Conservation (phyloP, 768 basidiomycete genomes). For the Lactifluus piperatus region DNA sequence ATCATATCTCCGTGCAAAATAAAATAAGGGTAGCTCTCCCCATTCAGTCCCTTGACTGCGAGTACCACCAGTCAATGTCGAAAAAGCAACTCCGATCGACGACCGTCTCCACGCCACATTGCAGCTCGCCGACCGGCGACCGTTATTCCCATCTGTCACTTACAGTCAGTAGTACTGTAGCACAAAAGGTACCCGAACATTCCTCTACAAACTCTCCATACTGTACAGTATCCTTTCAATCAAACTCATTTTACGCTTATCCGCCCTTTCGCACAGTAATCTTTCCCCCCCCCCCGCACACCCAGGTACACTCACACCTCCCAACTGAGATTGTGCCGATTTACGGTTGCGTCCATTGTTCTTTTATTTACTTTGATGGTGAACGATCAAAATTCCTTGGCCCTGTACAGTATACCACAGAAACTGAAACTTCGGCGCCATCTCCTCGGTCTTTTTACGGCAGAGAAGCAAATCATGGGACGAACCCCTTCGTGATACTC, state of each 20-base stretch:
- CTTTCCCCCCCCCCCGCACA: too few species aligned
- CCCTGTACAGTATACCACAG: neutral
- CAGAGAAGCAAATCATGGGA: neutral
- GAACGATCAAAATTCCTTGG: neutral
- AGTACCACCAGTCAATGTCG: too few species aligned
- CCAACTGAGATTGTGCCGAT: too few species aligned
- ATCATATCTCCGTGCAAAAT: too few species aligned
- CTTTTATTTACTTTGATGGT: too few species aligned
- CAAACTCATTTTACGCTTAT: neutral
- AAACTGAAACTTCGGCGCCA: slow-evolving; percentile 1
- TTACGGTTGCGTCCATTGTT: too few species aligned
- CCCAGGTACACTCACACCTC: neutral
- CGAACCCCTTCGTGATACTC: neutral
- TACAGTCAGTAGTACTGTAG: too few species aligned
- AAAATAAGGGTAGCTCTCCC: too few species aligned
- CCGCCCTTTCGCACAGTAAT: neutral
- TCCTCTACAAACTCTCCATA: too few species aligned
- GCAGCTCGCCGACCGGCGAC: neutral
- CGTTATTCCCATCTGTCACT: neutral
- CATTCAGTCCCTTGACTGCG: too few species aligned
- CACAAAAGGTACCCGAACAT: too few species aligned
- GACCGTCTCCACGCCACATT: slow-evolving; percentile 8
- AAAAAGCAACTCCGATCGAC: slow-evolving; percentile 10
- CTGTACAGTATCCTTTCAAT: too few species aligned
- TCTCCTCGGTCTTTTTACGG: slow-evolving; percentile 5